Percentiles rank a stretch among this genome's conserved stretches.
These are phyloP conservation scores for Straminergon stramineum DNA, from an alignment of 225 moss, liverwort and hornwort genomes.

Conservation along the genomic window DNA sequence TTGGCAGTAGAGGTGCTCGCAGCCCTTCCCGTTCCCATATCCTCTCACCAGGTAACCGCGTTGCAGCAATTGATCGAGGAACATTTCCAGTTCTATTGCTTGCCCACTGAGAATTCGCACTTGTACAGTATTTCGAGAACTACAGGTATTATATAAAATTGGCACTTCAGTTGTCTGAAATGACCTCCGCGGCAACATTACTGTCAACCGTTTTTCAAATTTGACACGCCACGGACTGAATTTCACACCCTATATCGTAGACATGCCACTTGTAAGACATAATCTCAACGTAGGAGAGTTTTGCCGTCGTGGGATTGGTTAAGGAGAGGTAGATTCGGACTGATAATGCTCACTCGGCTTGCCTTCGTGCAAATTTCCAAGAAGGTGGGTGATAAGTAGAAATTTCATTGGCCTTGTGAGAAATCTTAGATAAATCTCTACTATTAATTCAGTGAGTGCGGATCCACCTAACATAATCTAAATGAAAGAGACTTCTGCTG, in stretches of 20 bases:
- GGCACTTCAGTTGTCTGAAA: background rate
- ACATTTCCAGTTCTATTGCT: background rate
- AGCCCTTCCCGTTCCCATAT: slow-evolving; percentile 8
- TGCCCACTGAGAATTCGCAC: background rate
- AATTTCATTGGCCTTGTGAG: too few relatives aligned
- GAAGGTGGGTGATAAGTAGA: too few relatives aligned
- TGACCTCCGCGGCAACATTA: background rate
- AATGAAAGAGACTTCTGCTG: too few relatives aligned
- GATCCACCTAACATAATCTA: too few relatives aligned
- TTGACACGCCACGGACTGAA: background rate
- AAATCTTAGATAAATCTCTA: too few relatives aligned
- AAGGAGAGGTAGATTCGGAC: too few relatives aligned
- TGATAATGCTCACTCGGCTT: too few relatives aligned
- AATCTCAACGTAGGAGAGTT: too few relatives aligned
- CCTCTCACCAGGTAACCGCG: background rate
- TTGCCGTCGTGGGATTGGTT: too few relatives aligned
- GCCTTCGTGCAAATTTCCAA: too few relatives aligned
- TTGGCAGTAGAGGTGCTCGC: slow-evolving; percentile 3
- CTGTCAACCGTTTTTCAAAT: background rate
- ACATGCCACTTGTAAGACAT: background rate
- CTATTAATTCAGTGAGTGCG: too few relatives aligned
- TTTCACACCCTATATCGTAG: background rate
- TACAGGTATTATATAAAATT: background rate
- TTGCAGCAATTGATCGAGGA: background rate
- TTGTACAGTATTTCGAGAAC: background rate